phyloP scores from a whole-genome alignment of 2,329 filamentous ascomycete species.

The Davidsoniella eucalypti region DNA sequence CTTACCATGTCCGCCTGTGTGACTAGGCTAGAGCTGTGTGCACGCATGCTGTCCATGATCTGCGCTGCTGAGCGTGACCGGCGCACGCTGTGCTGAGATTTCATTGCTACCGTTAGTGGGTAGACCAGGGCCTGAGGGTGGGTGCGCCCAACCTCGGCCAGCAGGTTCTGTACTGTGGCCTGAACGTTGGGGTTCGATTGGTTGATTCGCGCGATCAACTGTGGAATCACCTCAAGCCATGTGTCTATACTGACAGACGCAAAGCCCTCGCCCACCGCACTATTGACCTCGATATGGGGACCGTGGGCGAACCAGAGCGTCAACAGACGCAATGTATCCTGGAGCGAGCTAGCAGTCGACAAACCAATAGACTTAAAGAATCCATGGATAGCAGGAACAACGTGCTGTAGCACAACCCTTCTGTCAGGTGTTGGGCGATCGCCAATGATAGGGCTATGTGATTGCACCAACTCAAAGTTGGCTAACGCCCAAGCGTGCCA shows the following conservation, averaged over 20 bases:
- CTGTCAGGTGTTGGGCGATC: constrained; percentile 32
- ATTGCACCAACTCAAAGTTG: constrained; percentile 95
- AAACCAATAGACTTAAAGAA: constrained; percentile 97
- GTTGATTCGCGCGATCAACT: constrained; percentile 93
- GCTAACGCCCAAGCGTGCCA: constrained; percentile 98
- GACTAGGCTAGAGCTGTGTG: constrained; percentile 81
- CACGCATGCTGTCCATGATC: constrained; percentile 97
- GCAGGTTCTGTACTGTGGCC: constrained; percentile 76
- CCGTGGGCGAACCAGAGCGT: constrained; percentile 96
- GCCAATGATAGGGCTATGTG: constrained; percentile 22
- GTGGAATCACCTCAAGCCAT: constrained; percentile 95
- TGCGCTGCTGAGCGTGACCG: constrained; percentile 75
- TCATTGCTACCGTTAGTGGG: constrained; percentile 93
- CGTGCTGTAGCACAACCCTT: constrained; percentile 63
- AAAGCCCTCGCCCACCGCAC: constrained; percentile 78
- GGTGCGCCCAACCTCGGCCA: constrained; percentile 81
- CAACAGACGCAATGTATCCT: constrained; percentile 82
- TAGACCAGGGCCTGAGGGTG: constrained; percentile 96
- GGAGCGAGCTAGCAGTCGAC: constrained; percentile 78
- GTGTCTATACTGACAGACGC: constrained; percentile 88
- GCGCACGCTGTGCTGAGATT: constrained; percentile 66
- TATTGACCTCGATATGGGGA: constrained; percentile 72
- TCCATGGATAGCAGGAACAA: constrained; percentile 83
- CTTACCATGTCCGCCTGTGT: constrained; percentile 93
- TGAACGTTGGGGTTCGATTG: constrained; percentile 83